Evolutionary conservation across 2,329 filamentous ascomycete species (phyloP).

Genomic region (Penicillium griseofulvum): DNA sequence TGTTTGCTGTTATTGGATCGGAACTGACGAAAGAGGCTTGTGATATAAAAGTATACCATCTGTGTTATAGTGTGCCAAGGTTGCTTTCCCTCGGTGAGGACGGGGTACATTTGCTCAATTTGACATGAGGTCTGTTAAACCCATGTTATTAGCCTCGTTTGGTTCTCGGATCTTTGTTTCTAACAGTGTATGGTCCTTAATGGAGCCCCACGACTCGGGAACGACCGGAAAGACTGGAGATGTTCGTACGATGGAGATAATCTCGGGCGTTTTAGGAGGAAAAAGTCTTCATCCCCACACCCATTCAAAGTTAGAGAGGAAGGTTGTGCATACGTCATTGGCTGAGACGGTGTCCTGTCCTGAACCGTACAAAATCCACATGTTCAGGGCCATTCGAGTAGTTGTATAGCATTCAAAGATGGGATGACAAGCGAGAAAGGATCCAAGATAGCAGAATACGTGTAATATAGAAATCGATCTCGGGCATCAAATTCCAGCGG

Average conservation of each 20-base stretch:
- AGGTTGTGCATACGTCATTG: slow-evolving; percentile 11
- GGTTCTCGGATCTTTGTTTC: slow-evolving; percentile 3
- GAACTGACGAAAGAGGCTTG: neutral
- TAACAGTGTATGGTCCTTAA: neutral
- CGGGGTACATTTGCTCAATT: neutral
- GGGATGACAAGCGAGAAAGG: neutral
- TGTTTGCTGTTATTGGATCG: neutral
- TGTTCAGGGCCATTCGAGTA: neutral
- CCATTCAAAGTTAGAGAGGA: neutral
- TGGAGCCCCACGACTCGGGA: slow-evolving; percentile 19
- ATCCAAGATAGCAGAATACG: neutral
- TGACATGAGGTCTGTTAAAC: neutral
- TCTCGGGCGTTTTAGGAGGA: slow-evolving; percentile 25
- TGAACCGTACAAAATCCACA: neutral
- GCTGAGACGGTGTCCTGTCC: neutral
- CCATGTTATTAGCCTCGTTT: neutral
- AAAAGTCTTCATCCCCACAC: slow-evolving; percentile 9
- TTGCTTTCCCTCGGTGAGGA: neutral
- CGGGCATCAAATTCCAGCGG: neutral
- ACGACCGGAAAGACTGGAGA: slow-evolving; percentile 8
- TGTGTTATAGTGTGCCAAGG: neutral
- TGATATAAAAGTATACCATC: neutral
- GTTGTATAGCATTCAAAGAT: neutral
- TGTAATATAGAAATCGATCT: neutral
- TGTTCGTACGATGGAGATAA: slow-evolving; percentile 1